phyloP scores from a whole-genome alignment of 1,139 yeast genomes.

The Wickerhamomyces sp. region DNA sequence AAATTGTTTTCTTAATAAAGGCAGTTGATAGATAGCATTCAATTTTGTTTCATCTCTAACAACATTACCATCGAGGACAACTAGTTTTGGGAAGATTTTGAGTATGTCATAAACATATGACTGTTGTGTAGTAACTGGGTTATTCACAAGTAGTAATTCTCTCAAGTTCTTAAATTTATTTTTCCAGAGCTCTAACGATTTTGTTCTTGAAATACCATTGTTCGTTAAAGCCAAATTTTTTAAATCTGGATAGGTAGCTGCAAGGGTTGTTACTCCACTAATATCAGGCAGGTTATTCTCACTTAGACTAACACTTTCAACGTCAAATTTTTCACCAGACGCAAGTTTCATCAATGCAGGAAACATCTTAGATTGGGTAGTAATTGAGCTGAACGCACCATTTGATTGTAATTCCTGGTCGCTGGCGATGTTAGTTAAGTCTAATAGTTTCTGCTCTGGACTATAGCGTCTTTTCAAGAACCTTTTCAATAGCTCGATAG shows the following conservation, averaged over 20 bases:
- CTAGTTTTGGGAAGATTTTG: conserved; percentile 69
- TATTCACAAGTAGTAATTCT: conserved; percentile 72
- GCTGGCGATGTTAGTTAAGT: conserved; percentile 60
- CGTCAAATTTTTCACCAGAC: conserved; percentile 37
- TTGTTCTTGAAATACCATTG: conserved; percentile 58
- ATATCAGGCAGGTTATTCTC: conserved; percentile 65
- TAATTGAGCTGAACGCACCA: conserved; percentile 61
- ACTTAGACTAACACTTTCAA: conserved; percentile 75
- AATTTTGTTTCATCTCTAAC: conserved; percentile 71
- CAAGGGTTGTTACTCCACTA: conserved; percentile 56
- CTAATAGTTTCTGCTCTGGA: conserved; percentile 59
- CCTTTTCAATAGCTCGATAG: conserved; percentile 58
- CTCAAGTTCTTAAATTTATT: conserved; percentile 69
- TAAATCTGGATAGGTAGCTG: conserved; percentile 70
- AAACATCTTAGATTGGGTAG: conserved; percentile 72
- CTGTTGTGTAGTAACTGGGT: conserved; percentile 60
- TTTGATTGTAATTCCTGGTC: conserved; percentile 59
- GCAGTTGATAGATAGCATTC: conserved; percentile 49
- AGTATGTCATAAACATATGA: conserved; percentile 60
- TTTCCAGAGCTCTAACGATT: conserved; percentile 70
- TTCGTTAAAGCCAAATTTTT: conserved; percentile 76
- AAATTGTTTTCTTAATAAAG: conserved; percentile 44
- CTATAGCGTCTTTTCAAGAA: conserved; percentile 68
- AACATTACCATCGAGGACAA: conserved; percentile 72
- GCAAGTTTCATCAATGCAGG: conserved; percentile 91